Evolutionary conservation across 1,139 yeast species (phyloP).

Genomic region (Magnusiomyces paraingens): DNA sequence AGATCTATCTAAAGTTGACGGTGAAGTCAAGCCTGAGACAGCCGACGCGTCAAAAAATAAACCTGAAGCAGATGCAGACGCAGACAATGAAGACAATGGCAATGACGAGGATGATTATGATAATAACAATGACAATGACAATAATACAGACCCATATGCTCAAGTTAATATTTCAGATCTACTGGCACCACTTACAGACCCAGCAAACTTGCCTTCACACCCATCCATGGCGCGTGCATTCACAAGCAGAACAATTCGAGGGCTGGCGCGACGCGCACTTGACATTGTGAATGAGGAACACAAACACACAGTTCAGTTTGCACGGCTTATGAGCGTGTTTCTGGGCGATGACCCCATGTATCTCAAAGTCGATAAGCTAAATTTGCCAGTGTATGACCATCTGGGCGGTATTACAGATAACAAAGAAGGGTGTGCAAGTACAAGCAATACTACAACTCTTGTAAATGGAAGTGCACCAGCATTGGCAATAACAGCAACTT

Average conservation of each 20-base stretch:
- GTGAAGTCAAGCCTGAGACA: not conserved
- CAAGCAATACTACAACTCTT: not conserved
- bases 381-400: slow-evolving; percentile 65
- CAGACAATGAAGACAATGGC: slow-evolving; percentile 24
- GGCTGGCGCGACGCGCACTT: slow-evolving; percentile 63
- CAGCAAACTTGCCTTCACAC: slow-evolving; percentile 70
- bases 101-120: slow-evolving; percentile 25
- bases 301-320: slow-evolving; percentile 59
- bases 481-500: not conserved
- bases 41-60: too few relatives aligned
- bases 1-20: slow-evolving; percentile 20
- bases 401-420: slow-evolving; percentile 36
- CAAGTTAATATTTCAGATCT: slow-evolving; percentile 44
- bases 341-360: slow-evolving; percentile 81
- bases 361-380: slow-evolving; percentile 51
- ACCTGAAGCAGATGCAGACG: slow-evolving; percentile 20
- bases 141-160: slow-evolving; percentile 34
- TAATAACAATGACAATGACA: slow-evolving; percentile 19
- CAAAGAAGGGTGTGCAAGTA: not conserved
- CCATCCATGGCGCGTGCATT: slow-evolving; percentile 65
- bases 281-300: slow-evolving; percentile 78
- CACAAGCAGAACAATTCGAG: slow-evolving; percentile 43
- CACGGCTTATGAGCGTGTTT: slow-evolving; percentile 66
- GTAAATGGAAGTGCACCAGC: slow-evolving; percentile 7
- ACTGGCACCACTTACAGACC: slow-evolving; percentile 71